Conservation (phyloP, 495 filamentous ascomycete genomes). For the Parmelia sp. region DNA sequence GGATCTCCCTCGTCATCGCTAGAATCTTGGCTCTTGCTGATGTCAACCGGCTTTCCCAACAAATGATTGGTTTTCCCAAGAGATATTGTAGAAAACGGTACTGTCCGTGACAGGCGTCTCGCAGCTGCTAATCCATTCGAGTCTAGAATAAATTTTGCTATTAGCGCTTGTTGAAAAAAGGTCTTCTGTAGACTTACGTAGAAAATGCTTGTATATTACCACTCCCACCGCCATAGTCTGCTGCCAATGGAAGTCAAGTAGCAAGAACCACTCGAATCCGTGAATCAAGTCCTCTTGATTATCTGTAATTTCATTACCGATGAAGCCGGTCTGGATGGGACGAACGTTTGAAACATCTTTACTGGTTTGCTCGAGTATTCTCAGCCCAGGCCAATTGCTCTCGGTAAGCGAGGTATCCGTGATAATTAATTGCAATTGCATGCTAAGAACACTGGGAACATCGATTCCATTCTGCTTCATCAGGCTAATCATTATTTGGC, state of each 20-base stretch:
- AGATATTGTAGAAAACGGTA: constrained; percentile 38
- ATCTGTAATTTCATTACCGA: constrained; percentile 53
- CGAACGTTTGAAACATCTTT: constrained; percentile 16
- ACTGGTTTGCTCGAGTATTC: constrained; percentile 37
- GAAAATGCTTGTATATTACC: constrained; percentile 63
- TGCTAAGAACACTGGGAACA: constrained; percentile 44
- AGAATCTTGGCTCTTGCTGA: constrained; percentile 15
- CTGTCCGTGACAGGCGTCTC: constrained; percentile 48
- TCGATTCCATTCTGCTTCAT: constrained; percentile 51
- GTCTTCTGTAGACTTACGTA: constrained; percentile 50
- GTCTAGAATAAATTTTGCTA: not conserved
- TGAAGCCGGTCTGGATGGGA: constrained; percentile 53
- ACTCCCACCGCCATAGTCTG: constrained; percentile 63
- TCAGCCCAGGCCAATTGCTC: constrained; percentile 37
- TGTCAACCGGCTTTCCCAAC: constrained; percentile 22
- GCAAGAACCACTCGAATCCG: constrained; percentile 76
- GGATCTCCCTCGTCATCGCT: constrained; percentile 17
- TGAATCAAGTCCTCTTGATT: constrained; percentile 68
- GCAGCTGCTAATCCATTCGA: constrained; percentile 52
- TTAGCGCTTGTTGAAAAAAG: not conserved
- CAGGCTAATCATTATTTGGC: constrained; percentile 42
- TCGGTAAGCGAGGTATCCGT: constrained; percentile 34
- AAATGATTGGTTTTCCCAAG: constrained; percentile 25
- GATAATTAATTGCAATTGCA: constrained; percentile 52
- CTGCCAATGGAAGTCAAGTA: constrained; percentile 62